Conservation (phyloP, 352 stramenopile genomes). For the Phytophthora pseudosyringae region DNA sequence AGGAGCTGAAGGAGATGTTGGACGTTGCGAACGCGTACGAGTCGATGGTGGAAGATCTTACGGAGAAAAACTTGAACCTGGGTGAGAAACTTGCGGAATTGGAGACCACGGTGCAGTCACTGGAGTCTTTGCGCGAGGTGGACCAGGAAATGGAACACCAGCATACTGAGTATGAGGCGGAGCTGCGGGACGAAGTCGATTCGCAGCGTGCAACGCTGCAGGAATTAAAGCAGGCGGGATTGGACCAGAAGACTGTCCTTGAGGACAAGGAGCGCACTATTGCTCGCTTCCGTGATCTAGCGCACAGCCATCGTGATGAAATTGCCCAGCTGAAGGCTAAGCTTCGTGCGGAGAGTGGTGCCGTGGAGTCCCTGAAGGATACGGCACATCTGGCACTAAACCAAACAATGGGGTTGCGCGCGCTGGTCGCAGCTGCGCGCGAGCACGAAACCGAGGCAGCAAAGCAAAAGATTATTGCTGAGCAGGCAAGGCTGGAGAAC, state of each 20-base stretch:
- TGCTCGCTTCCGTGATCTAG: slow-evolving; percentile 77
- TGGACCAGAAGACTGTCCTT: slow-evolving; percentile 62
- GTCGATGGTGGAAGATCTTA: slow-evolving; percentile 89
- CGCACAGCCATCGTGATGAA: slow-evolving; percentile 71
- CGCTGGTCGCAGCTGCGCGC: slow-evolving; percentile 58
- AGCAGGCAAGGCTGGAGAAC: slow-evolving; percentile 73
- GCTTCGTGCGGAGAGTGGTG: slow-evolving; percentile 70
- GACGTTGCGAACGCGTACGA: slow-evolving; percentile 90
- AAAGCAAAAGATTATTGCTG: slow-evolving; percentile 70
- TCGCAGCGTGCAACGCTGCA: slow-evolving; percentile 55
- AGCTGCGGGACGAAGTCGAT: slow-evolving; percentile 78
- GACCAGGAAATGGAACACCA: slow-evolving; percentile 91
- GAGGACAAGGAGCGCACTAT: slow-evolving; percentile 87
- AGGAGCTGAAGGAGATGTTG: slow-evolving; percentile 89
- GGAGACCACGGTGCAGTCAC: slow-evolving; percentile 68
- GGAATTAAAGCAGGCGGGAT: slow-evolving; percentile 61
- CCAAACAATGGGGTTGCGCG: slow-evolving; percentile 76
- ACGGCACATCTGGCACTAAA: slow-evolving; percentile 76
- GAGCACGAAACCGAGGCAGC: slow-evolving; percentile 74
- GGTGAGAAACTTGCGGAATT: slow-evolving; percentile 84
- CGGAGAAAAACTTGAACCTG: slow-evolving; percentile 87
- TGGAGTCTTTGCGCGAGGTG: slow-evolving; percentile 85
- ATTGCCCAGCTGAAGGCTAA: slow-evolving; percentile 78
- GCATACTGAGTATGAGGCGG: slow-evolving; percentile 81
- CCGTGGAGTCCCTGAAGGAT: slow-evolving; percentile 78